Conservation (phyloP, 345 rosid genomes). For the Pugionium dolabratum region DNA sequence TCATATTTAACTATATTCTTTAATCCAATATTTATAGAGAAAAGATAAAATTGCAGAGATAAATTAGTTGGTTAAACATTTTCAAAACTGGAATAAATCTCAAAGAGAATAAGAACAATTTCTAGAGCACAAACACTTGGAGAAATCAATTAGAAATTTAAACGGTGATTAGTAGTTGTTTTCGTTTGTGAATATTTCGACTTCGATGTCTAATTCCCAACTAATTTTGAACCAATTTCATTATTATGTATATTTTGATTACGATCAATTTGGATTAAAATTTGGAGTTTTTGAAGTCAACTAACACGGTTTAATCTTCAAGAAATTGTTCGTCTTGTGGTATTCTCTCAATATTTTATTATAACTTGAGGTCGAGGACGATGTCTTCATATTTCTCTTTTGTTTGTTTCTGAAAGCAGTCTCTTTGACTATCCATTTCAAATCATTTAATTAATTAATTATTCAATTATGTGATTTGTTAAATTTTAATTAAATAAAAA, state of each 20-base stretch:
- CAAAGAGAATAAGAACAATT: no score
- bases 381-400: conserved; percentile 15
- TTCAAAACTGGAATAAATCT: no score
- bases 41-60: not conserved
- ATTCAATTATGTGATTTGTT: not conserved
- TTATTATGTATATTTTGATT: not conserved
- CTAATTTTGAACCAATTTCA: no score
- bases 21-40: no score
- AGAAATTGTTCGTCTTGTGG: conserved; percentile 8
- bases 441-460: conserved; percentile 10
- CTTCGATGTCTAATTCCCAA: no score
- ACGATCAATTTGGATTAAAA: not conserved
- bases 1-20: no score
- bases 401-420: conserved; percentile 23
- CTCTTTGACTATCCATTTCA: conserved; percentile 36
- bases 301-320: not conserved
- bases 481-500: not conserved
- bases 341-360: not conserved
- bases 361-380: conserved; percentile 30
- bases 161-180: no score
- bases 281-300: conserved; percentile 8
- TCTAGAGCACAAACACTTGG: no score
- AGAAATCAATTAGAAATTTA: no score
- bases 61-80: no score
- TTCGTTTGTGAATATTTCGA: no score